A percentile compares a stretch with the other conserved stretches of the same genome.
phyloP scores from a whole-genome alignment of 192 early-diverging fungal species.

The Allomyces javanicus region DNA sequence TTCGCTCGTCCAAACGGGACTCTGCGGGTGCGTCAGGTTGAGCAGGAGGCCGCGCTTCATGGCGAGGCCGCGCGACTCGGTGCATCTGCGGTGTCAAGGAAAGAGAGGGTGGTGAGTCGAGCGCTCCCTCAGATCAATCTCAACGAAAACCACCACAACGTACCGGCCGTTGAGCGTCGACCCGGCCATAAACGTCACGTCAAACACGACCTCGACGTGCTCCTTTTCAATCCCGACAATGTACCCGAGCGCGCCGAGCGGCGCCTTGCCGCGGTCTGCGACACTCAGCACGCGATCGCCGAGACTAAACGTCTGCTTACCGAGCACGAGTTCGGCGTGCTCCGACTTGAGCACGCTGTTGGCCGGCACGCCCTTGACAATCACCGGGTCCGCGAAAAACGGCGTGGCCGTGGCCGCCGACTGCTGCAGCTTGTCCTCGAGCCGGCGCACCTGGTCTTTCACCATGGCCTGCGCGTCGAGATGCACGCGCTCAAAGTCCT shows the following conservation, averaged over 20 bases:
- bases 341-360: constrained; percentile 52
- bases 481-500: constrained; percentile 38
- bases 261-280: constrained; percentile 47
- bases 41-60: constrained; percentile 42
- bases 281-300: constrained; percentile 75
- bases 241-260: constrained; percentile 62
- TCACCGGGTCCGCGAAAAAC: constrained; percentile 11
- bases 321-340: constrained; percentile 50
- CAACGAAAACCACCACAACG: constrained; percentile 5
- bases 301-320: constrained; percentile 54
- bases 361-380: constrained; percentile 25
- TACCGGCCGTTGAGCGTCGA: constrained; percentile 49
- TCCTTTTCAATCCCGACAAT: constrained; percentile 60
- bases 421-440: constrained; percentile 4
- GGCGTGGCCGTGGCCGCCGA: background rate
- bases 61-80: constrained; percentile 48
- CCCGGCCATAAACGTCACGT: constrained; percentile 60
- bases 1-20: background rate
- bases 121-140: background rate
- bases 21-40: constrained; percentile 48
- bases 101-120: background rate
- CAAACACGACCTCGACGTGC: constrained; percentile 72
- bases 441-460: constrained; percentile 22
- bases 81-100: constrained; percentile 22
- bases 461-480: constrained; percentile 27